Percentiles rank a stretch among this genome's conserved stretches.
phyloP scores from a whole-genome alignment of 768 basidiomycete species.

The Collybia sordida region DNA sequence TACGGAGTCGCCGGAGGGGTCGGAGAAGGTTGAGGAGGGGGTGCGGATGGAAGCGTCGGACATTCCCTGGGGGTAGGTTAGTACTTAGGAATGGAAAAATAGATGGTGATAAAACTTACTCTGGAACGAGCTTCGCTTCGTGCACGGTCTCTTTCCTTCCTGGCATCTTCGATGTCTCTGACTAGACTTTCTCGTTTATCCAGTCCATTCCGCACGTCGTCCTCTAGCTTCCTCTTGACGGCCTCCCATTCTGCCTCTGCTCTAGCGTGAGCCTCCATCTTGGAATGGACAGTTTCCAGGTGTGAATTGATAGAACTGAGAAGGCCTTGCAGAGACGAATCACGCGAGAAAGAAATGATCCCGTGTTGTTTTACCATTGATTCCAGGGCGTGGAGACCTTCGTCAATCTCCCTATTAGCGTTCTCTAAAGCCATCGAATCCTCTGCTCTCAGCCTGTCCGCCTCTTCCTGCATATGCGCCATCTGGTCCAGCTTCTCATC shows the following conservation, averaged over 20 bases:
- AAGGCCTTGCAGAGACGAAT: conserved; percentile 48
- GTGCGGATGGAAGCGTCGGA: conserved; percentile 9
- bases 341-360: conserved; percentile 53
- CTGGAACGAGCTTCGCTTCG: conserved; percentile 37
- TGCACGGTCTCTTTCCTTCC: conserved; percentile 51
- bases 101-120: conserved; percentile 31
- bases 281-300: conserved; percentile 45
- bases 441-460: conserved; percentile 41
- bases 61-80: not conserved
- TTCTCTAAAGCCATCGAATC: conserved; percentile 35
- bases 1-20: conserved; percentile 37
- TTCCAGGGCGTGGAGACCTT: conserved; percentile 46
- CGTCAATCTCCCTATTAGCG: conserved; percentile 49
- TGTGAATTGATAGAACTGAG: conserved; percentile 50
- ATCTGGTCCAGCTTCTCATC: conserved; percentile 50
- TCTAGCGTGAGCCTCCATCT: conserved; percentile 40
- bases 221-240: conserved; percentile 45
- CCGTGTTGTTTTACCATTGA: conserved; percentile 54
- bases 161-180: conserved; percentile 53
- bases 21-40: conserved; percentile 12
- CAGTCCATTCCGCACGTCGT: conserved; percentile 43
- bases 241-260: conserved; percentile 49
- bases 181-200: conserved; percentile 47
- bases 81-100: too few relatives aligned
- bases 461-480: conserved; percentile 44